Evolutionary conservation across 352 stramenopile species (phyloP).

Genomic region (Thraustochytrium striatum): DNA sequence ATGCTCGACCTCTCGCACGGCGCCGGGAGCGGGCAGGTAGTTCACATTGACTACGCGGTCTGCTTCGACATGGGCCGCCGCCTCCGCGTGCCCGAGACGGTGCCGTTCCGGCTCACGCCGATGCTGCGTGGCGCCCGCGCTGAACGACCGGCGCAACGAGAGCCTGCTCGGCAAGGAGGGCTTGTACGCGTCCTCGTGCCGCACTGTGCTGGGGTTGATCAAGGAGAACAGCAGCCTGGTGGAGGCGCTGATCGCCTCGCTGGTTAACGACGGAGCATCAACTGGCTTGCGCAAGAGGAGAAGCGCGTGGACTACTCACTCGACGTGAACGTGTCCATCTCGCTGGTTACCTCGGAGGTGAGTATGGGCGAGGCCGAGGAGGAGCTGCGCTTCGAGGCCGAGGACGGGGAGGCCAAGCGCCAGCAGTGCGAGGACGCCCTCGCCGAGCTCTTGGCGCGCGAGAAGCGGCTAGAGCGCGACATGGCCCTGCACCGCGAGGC

Average conservation of each 20-base stretch:
- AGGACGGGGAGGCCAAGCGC: background rate
- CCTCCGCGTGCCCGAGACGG: slow-evolving; percentile 69
- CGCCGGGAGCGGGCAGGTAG: slow-evolving; percentile 65
- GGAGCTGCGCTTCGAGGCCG: background rate
- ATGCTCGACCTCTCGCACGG: slow-evolving; percentile 62
- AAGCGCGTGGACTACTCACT: slow-evolving; percentile 19
- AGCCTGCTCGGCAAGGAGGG: background rate
- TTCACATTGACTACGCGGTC: slow-evolving; percentile 87
- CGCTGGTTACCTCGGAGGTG: slow-evolving; percentile 12
- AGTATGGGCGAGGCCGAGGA: background rate
- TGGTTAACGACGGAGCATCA: background rate
- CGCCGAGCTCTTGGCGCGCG: background rate
- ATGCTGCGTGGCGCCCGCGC: slow-evolving; percentile 57
- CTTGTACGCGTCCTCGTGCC: background rate
- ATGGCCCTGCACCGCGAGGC: background rate
- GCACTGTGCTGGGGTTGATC: background rate
- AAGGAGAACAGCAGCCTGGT: background rate
- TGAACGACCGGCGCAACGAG: background rate
- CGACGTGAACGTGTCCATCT: slow-evolving; percentile 44
- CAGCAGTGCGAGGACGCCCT: background rate
- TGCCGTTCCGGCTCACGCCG: slow-evolving; percentile 80
- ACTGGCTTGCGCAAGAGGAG: background rate
- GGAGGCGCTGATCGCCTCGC: background rate
- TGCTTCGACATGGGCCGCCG: slow-evolving; percentile 79
- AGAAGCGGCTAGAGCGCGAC: no score